Percentiles rank a stretch among this genome's conserved stretches.
phyloP scores from a whole-genome alignment of 331 rosid species.

The Quercus tomentella region DNA sequence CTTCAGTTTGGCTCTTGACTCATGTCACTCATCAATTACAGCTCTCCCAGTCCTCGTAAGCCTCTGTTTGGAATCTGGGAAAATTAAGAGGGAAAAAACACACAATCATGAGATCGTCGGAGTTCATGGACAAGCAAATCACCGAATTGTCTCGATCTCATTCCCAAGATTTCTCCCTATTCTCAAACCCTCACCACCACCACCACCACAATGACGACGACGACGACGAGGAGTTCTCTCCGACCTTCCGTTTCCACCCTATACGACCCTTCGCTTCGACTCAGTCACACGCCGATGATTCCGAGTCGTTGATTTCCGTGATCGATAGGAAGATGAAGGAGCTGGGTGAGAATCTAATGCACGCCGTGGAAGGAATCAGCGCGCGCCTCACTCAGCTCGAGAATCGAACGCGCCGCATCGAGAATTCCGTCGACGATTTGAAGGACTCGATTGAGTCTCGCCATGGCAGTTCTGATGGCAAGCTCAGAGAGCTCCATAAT shows the following conservation, averaged over 20 bases:
- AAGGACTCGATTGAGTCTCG: slow-evolving; percentile 18
- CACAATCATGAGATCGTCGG: slow-evolving; percentile 23
- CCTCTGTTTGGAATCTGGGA: neutral
- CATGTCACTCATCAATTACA: neutral
- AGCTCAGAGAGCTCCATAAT: slow-evolving; percentile 27
- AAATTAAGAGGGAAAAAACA: neutral
- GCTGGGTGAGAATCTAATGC: slow-evolving; percentile 14
- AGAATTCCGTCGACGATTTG: slow-evolving; percentile 27
- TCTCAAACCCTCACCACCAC: neutral
- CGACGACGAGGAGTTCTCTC: slow-evolving; percentile 19
- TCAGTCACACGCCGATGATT: neutral
- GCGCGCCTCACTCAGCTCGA: slow-evolving; percentile 31
- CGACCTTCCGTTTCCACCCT: slow-evolving; percentile 21
- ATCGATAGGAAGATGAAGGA: slow-evolving; percentile 29
- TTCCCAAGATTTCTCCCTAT: slow-evolving; percentile 26
- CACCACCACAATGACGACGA: neutral
- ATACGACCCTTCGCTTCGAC: slow-evolving; percentile 8
- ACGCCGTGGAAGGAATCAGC: slow-evolving; percentile 27
- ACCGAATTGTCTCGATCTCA: slow-evolving; percentile 33
- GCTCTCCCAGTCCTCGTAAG: too few relatives aligned
- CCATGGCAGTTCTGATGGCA: slow-evolving; percentile 26
- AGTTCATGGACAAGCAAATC: slow-evolving; percentile 30
- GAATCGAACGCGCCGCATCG: slow-evolving; percentile 24
- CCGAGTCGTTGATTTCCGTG: slow-evolving; percentile 10
- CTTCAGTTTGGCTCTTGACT: neutral